phyloP scores from a whole-genome alignment of 2,329 filamentous ascomycete species.

The Cladosporium phlei region DNA sequence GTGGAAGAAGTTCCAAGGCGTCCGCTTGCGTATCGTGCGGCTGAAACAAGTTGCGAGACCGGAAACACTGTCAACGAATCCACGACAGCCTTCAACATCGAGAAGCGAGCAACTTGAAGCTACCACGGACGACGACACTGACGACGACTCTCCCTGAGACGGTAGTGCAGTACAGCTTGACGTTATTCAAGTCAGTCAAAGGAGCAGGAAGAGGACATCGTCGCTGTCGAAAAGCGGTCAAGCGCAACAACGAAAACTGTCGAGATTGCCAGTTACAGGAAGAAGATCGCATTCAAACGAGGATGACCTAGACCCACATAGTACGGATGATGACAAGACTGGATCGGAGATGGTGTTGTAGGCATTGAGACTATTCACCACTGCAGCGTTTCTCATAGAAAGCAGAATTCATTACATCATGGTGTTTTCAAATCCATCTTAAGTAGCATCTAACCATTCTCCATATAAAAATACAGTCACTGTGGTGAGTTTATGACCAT shows the following conservation, averaged over 20 bases:
- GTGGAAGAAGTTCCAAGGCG: neutral
- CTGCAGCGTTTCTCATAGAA: neutral
- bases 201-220: neutral
- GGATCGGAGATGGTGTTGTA: neutral
- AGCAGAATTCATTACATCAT: neutral
- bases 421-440: no score
- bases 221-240: neutral
- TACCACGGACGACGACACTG: neutral
- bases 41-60: neutral
- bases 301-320: neutral
- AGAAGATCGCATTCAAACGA: neutral
- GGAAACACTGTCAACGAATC: neutral
- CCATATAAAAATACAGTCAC: neutral
- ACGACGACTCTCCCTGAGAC: neutral
- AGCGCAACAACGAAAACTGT: neutral
- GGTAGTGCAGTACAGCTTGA: neutral
- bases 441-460: no score
- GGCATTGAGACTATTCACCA: neutral
- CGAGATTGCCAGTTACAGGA: neutral
- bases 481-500: neutral
- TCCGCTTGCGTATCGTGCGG: neutral
- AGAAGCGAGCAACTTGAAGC: neutral
- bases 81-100: neutral
- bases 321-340: neutral
- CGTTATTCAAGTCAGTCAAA: neutral